Evolutionary conservation across 1,284 basidiomycete genomes (phyloP).

Genomic region (Laetiporus sulphureus): DNA sequence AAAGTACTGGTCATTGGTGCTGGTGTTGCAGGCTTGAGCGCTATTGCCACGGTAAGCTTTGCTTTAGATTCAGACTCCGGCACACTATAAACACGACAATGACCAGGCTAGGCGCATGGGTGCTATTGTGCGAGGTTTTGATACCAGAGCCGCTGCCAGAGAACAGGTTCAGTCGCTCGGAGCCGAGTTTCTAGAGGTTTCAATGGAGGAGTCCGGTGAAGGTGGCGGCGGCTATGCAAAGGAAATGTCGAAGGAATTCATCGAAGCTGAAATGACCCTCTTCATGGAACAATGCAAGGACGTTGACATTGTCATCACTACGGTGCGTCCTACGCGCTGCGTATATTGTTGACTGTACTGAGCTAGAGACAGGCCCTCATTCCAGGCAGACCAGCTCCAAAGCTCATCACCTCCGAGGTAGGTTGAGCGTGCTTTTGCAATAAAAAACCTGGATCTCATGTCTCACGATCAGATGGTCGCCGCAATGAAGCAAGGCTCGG

Average conservation of each 20-base stretch:
- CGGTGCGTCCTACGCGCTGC: slow-evolving; percentile 36
- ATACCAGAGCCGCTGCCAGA: slow-evolving; percentile 74
- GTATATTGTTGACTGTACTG: not conserved
- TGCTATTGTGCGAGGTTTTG: slow-evolving; percentile 81
- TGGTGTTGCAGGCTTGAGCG: slow-evolving; percentile 80
- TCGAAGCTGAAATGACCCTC: slow-evolving; percentile 82
- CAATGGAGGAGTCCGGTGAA: slow-evolving; percentile 71
- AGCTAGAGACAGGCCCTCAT: slow-evolving; percentile 54
- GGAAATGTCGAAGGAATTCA: slow-evolving; percentile 85
- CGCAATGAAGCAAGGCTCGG: slow-evolving; percentile 83
- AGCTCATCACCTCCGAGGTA: slow-evolving; percentile 68
- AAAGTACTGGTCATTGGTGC: slow-evolving; percentile 84
- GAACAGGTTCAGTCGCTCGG: slow-evolving; percentile 85
- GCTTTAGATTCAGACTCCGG: not conserved
- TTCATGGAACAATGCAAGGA: slow-evolving; percentile 83
- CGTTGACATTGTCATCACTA: slow-evolving; percentile 83
- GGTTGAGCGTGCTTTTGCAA: not conserved
- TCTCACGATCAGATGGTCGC: slow-evolving; percentile 53
- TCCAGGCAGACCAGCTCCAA: slow-evolving; percentile 80
- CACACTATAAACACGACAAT: not conserved
- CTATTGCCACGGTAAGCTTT: slow-evolving; percentile 65
- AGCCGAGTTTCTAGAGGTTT: slow-evolving; percentile 79
- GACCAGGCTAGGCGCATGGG: slow-evolving; percentile 69
- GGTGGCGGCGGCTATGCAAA: slow-evolving; percentile 84
- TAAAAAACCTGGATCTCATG: slow-evolving; percentile 2